Evolutionary conservation across 2,329 filamentous ascomycete species (phyloP).

Genomic region (Sporothrix inflata): DNA sequence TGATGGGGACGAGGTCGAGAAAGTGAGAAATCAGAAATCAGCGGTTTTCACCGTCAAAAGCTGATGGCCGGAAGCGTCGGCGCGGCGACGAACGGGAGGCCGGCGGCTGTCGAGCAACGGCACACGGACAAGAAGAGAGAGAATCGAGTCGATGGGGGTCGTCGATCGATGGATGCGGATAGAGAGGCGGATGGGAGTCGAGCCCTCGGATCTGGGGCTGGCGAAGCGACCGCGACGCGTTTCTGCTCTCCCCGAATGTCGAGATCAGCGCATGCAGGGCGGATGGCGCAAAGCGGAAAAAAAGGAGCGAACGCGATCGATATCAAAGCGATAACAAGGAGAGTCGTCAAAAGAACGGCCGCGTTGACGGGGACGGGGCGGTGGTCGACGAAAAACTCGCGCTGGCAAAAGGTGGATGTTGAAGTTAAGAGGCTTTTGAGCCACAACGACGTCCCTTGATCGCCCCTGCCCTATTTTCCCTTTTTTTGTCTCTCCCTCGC

Average conservation of each 20-base stretch:
- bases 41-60: background rate
- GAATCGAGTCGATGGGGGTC: background rate
- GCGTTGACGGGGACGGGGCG: background rate
- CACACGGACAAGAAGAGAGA: background rate
- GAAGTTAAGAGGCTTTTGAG: constrained; percentile 21
- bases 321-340: background rate
- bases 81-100: background rate
- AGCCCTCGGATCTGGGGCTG: constrained; percentile 23
- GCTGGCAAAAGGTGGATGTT: constrained; percentile 27
- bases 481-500: constrained; percentile 19
- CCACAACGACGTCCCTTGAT: constrained; percentile 25
- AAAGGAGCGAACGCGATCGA: background rate
- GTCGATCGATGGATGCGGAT: background rate
- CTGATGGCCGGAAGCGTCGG: background rate
- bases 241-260: constrained; percentile 29
- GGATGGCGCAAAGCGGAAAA: constrained; percentile 4
- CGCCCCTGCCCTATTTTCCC: constrained; percentile 27
- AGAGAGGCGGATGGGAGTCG: background rate
- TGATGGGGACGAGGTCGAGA: background rate
- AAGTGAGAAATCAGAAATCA: background rate
- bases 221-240: constrained; percentile 32
- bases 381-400: constrained; percentile 16
- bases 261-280: constrained; percentile 32
- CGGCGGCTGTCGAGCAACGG: background rate
- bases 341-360: background rate